A percentile compares a stretch with the other conserved stretches of the same genome.
phyloP scores from a whole-genome alignment of 1,284 basidiomycete genomes.

The Irpex sp. region DNA sequence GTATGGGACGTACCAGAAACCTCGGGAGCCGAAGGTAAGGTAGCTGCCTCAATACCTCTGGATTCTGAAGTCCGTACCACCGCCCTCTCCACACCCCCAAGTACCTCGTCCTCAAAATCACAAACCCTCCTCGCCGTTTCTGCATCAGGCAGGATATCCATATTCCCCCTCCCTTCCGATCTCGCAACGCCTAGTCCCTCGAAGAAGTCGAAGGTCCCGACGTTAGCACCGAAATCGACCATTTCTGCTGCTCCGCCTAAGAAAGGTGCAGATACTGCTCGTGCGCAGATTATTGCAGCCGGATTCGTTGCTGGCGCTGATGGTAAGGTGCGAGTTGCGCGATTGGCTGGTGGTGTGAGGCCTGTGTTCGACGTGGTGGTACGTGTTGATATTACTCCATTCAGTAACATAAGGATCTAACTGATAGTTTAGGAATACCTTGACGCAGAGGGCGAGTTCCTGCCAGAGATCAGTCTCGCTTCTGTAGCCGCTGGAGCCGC shows the following conservation, averaged over 20 bases:
- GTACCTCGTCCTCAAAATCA: slow-evolving; percentile 12
- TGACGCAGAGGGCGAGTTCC: slow-evolving; percentile 52
- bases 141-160: slow-evolving; percentile 61
- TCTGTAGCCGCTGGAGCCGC: slow-evolving; percentile 41
- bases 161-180: slow-evolving; percentile 59
- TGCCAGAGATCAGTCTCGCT: slow-evolving; percentile 49
- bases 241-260: slow-evolving; percentile 38
- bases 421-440: slow-evolving; percentile 46
- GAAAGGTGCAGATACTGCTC: slow-evolving; percentile 25
- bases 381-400: slow-evolving; percentile 25
- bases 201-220: slow-evolving; percentile 43
- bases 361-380: slow-evolving; percentile 70
- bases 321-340: slow-evolving; percentile 54
- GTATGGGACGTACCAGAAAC: slow-evolving; percentile 52
- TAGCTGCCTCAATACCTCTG: slow-evolving; percentile 62
- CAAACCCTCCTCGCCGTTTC: slow-evolving; percentile 58
- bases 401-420: neutral
- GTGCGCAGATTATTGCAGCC: slow-evolving; percentile 45
- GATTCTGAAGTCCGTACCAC: slow-evolving; percentile 64
- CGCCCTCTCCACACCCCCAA: slow-evolving; percentile 26
- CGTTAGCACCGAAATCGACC: slow-evolving; percentile 48
- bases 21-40: slow-evolving; percentile 42
- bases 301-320: slow-evolving; percentile 39
- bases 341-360: slow-evolving; percentile 59
- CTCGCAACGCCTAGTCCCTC: slow-evolving; percentile 33